phyloP scores from a whole-genome alignment of 1,139 yeast genomes.

The Diutina mesorugosa region DNA sequence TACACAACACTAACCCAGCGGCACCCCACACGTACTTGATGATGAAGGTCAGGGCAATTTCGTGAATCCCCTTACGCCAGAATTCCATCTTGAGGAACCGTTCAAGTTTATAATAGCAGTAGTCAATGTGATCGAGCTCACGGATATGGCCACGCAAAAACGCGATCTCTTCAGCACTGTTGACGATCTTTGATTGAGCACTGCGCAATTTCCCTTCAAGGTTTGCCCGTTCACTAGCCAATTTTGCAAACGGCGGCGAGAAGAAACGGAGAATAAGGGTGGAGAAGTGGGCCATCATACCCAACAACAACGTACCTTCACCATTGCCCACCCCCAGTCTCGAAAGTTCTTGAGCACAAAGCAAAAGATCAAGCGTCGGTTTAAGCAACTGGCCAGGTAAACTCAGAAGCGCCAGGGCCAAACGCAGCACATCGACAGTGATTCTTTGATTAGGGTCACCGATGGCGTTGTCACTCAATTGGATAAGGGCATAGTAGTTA shows the following conservation, averaged over 20 bases:
- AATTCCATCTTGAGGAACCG: slow-evolving; percentile 68
- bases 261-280: slow-evolving; percentile 61
- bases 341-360: slow-evolving; percentile 74
- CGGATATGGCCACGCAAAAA: slow-evolving; percentile 69
- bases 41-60: slow-evolving; percentile 67
- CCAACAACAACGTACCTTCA: slow-evolving; percentile 76
- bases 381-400: slow-evolving; percentile 81
- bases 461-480: slow-evolving; percentile 42
- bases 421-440: slow-evolving; percentile 66
- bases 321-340: slow-evolving; percentile 67
- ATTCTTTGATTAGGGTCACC: slow-evolving; percentile 76
- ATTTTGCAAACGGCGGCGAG: slow-evolving; percentile 83
- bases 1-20: slow-evolving; percentile 76
- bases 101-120: slow-evolving; percentile 70
- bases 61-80: slow-evolving; percentile 64
- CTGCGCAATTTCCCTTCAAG: slow-evolving; percentile 80
- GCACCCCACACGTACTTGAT: slow-evolving; percentile 96
- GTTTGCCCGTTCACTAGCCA: slow-evolving; percentile 67
- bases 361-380: slow-evolving; percentile 68
- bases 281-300: slow-evolving; percentile 70
- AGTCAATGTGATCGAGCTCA: slow-evolving; percentile 69
- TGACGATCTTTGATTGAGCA: slow-evolving; percentile 69
- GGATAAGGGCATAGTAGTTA: slow-evolving; percentile 30
- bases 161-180: slow-evolving; percentile 80
- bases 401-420: slow-evolving; percentile 59